Conservation (phyloP, 2,329 filamentous ascomycete genomes). For the Didymella lethalis region DNA sequence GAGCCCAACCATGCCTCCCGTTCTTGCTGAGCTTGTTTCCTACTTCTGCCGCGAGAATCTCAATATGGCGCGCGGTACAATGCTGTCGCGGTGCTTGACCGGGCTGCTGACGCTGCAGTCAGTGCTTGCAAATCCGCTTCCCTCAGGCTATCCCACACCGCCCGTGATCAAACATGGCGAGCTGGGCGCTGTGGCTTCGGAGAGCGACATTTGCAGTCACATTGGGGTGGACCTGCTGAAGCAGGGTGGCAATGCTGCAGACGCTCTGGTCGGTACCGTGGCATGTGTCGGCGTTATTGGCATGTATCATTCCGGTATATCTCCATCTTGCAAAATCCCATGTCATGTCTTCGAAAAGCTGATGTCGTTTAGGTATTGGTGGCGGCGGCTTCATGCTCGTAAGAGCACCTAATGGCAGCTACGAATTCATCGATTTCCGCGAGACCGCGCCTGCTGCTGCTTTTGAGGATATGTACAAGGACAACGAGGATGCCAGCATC, state of each 20-base stretch:
- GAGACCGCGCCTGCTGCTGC: conserved; percentile 86
- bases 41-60: conserved; percentile 19
- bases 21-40: conserved; percentile 20
- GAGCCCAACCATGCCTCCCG: conserved; percentile 10
- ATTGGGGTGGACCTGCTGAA: conserved; percentile 58
- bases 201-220: conserved; percentile 55
- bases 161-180: conserved; percentile 34
- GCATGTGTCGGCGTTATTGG: conserved; percentile 59
- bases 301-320: conserved; percentile 56
- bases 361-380: conserved; percentile 68
- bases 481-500: conserved; percentile 72
- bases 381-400: conserved; percentile 92
- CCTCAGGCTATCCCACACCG: conserved; percentile 21
- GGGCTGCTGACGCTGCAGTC: conserved; percentile 41
- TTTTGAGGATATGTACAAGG: conserved; percentile 82
- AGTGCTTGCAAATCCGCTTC: conserved; percentile 37
- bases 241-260: conserved; percentile 60
- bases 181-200: conserved; percentile 57
- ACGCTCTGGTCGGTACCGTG: conserved; percentile 58
- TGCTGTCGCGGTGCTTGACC: conserved; percentile 31
- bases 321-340: neutral
- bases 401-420: conserved; percentile 73
- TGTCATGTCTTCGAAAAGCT: neutral
- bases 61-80: conserved; percentile 34
- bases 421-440: conserved; percentile 88